Evolutionary conservation across 176 grass and related monocot species (phyloP).

Genomic region (Rhipidocladum racemiflorum): DNA sequence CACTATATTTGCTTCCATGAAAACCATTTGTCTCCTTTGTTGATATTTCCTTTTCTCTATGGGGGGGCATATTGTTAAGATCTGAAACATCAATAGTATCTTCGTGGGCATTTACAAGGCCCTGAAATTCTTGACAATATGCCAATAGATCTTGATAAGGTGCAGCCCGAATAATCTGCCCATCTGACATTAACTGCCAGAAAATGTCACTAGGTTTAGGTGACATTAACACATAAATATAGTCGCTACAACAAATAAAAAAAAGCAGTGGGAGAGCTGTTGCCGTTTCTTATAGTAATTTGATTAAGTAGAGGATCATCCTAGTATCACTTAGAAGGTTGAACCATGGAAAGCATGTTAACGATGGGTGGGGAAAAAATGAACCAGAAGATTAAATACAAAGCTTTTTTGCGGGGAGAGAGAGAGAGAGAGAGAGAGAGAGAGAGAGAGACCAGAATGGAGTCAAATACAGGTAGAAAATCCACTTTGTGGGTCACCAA

Average conservation of each 20-base stretch:
- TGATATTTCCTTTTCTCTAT: constrained; percentile 31
- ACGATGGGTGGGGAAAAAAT: not conserved
- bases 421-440: not conserved
- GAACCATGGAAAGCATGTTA: not conserved
- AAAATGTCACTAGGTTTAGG: constrained; percentile 4
- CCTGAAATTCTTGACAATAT: constrained; percentile 72
- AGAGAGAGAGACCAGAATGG: constrained; percentile 51
- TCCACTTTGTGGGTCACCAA: constrained; percentile 95
- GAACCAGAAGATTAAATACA: not conserved
- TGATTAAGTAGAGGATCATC: not conserved
- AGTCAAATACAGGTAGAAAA: constrained; percentile 79
- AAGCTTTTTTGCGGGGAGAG: not conserved
- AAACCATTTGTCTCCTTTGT: constrained; percentile 41
- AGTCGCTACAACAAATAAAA: not conserved
- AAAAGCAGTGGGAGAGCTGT: not conserved
- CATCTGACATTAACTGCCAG: constrained; percentile 83
- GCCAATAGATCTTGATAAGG: constrained; percentile 57
- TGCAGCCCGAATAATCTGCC: constrained; percentile 56
- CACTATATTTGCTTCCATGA: constrained; percentile 25
- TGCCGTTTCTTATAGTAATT: not conserved
- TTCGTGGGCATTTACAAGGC: constrained; percentile 80
- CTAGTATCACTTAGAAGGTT: not conserved
- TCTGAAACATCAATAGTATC: constrained; percentile 49
- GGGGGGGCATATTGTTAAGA: constrained; percentile 27
- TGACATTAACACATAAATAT: not conserved